A percentile compares a stretch with the other conserved stretches of the same genome.
These are phyloP conservation scores for Komagataella kurtzmanii DNA, from an alignment of 805 yeast genomes.

Conservation along the genomic window DNA sequence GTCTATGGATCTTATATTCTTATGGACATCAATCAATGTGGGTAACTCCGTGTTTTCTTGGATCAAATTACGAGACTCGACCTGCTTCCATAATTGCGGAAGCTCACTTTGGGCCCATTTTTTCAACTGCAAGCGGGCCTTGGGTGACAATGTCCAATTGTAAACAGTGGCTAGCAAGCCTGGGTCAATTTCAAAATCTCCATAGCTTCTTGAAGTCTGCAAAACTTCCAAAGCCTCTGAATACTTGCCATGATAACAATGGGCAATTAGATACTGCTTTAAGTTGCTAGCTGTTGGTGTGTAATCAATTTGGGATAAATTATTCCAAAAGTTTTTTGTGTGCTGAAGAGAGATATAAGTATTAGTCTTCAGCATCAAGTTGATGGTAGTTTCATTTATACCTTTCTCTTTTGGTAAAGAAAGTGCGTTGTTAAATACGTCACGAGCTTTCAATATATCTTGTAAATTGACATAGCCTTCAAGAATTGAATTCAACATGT, in stretches of 20 bases:
- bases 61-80: slow-evolving; percentile 18
- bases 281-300: slow-evolving; percentile 37
- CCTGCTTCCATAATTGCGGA: slow-evolving; percentile 22
- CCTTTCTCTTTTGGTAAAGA: slow-evolving; percentile 37
- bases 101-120: slow-evolving; percentile 24
- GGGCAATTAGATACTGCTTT: slow-evolving; percentile 53
- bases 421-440: slow-evolving; percentile 45
- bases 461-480: slow-evolving; percentile 49
- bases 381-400: slow-evolving; percentile 47
- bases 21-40: slow-evolving; percentile 9
- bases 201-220: slow-evolving; percentile 31
- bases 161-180: slow-evolving; percentile 34
- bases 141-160: slow-evolving; percentile 27
- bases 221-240: slow-evolving; percentile 41
- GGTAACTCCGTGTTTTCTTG: slow-evolving; percentile 18
- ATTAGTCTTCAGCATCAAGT: slow-evolving; percentile 52
- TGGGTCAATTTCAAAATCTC: slow-evolving; percentile 19
- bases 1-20: neutral
- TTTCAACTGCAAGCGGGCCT: slow-evolving; percentile 20
- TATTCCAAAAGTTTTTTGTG: slow-evolving; percentile 50
- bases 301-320: slow-evolving; percentile 37
- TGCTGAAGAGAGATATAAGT: slow-evolving; percentile 39
- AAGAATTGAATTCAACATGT: slow-evolving; percentile 46
- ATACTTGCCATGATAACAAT: slow-evolving; percentile 51
- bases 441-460: slow-evolving; percentile 41